phyloP scores from a whole-genome alignment of 495 filamentous ascomycete species.

The Xylaria sp. region DNA sequence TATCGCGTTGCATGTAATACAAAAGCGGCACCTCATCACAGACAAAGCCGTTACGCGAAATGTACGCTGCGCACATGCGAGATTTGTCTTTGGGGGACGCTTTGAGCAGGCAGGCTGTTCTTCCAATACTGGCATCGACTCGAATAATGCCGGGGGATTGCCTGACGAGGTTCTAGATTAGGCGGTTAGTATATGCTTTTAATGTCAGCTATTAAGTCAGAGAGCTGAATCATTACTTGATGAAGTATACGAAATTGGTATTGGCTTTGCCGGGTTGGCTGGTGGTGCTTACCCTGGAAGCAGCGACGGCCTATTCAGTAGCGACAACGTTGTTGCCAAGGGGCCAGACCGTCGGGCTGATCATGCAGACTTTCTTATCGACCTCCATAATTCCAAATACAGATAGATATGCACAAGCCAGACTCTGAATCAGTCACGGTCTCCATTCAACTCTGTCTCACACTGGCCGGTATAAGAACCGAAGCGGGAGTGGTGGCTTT shows the following conservation, averaged over 20 bases:
- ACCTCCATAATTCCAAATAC: not conserved
- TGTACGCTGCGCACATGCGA: not conserved
- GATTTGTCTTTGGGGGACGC: not conserved
- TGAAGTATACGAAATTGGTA: constrained; percentile 1
- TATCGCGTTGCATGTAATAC: not conserved
- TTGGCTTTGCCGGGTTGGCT: not conserved
- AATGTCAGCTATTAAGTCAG: not conserved
- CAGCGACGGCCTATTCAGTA: not conserved
- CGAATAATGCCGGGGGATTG: not conserved
- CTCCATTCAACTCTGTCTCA: constrained; percentile 1
- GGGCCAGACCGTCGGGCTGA: not conserved
- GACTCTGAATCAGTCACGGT: not conserved
- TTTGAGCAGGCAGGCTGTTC: not conserved
- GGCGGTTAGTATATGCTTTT: not conserved
- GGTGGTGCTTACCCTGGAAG: not conserved
- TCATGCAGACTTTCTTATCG: constrained; percentile 1
- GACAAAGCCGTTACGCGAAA: not conserved
- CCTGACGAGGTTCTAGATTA: not conserved
- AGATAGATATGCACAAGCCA: not conserved
- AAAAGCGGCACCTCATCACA: not conserved
- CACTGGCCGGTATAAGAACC: not conserved
- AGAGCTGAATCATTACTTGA: not conserved
- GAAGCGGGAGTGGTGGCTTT: not conserved
- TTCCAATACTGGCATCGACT: not conserved
- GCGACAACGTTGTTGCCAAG: not conserved